These are phyloP conservation scores for Russula brevipes DNA, from an alignment of 768 basidiomycete species.

Conservation along the genomic window DNA sequence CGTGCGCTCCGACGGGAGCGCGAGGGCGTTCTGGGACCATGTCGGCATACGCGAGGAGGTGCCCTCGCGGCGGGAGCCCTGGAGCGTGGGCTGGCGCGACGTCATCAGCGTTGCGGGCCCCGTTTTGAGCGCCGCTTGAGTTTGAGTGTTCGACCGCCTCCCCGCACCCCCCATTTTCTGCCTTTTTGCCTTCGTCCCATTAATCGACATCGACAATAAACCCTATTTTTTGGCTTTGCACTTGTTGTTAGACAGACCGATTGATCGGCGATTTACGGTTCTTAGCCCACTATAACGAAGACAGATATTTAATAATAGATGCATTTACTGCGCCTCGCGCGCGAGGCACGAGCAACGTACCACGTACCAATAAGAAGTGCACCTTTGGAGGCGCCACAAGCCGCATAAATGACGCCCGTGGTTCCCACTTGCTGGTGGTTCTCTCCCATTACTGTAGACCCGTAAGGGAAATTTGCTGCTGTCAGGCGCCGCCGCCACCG, in stretches of 20 bases:
- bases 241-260: background rate
- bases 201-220: background rate
- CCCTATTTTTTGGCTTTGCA: background rate
- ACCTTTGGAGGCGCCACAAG: too few species aligned
- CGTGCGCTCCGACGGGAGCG: background rate
- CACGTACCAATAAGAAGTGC: too few species aligned
- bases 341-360: too few species aligned
- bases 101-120: slow-evolving; percentile 17
- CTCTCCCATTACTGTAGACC: too few species aligned
- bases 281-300: background rate
- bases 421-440: too few species aligned
- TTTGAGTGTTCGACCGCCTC: background rate
- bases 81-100: slow-evolving; percentile 19
- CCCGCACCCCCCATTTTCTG: too few species aligned
- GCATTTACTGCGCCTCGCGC: background rate
- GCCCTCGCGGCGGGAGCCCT: slow-evolving; percentile 3
- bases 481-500: too few species aligned
- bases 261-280: background rate
- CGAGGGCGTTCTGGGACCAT: slow-evolving; percentile 16
- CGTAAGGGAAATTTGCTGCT: too few species aligned
- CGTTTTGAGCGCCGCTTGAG: slow-evolving; percentile 9
- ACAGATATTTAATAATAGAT: background rate
- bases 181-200: too few species aligned
- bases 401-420: too few species aligned
- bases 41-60: slow-evolving; percentile 16